These are phyloP conservation scores for Collariella sp. DNA, from an alignment of 495 filamentous ascomycete genomes.

Conservation along the genomic window DNA sequence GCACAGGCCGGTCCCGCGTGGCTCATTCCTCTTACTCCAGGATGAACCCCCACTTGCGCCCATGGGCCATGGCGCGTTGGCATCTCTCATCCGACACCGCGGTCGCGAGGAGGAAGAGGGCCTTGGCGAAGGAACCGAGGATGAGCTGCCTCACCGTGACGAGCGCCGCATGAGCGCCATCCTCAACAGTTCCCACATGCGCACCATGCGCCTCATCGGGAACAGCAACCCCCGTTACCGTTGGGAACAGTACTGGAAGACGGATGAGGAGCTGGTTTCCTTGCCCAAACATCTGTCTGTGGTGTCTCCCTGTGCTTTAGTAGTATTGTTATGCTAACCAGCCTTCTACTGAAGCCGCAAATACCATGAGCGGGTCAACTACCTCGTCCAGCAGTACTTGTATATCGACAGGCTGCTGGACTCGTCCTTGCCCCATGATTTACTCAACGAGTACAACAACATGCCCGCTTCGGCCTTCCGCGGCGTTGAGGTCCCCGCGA, in stretches of 20 bases:
- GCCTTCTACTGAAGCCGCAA: slow-evolving; percentile 42
- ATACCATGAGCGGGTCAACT: slow-evolving; percentile 81
- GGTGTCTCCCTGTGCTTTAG: not conserved
- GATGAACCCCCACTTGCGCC: slow-evolving; percentile 30
- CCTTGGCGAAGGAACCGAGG: slow-evolving; percentile 17
- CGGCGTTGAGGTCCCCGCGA: slow-evolving; percentile 45
- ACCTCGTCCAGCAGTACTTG: slow-evolving; percentile 74
- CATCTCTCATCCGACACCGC: slow-evolving; percentile 32
- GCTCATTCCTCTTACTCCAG: slow-evolving; percentile 28
- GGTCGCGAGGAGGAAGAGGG: slow-evolving; percentile 24
- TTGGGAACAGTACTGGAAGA: slow-evolving; percentile 70
- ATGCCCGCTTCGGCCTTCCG: slow-evolving; percentile 35
- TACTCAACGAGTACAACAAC: slow-evolving; percentile 77
- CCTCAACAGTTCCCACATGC: slow-evolving; percentile 60
- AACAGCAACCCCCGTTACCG: slow-evolving; percentile 65
- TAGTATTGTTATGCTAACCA: not conserved
- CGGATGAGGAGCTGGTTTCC: slow-evolving; percentile 50
- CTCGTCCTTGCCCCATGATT: slow-evolving; percentile 73
- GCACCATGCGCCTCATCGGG: slow-evolving; percentile 69
- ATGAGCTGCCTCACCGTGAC: slow-evolving; percentile 32
- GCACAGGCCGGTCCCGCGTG: slow-evolving; percentile 18
- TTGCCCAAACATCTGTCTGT: slow-evolving; percentile 58
- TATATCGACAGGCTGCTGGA: slow-evolving; percentile 89
- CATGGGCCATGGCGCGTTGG: slow-evolving; percentile 25
- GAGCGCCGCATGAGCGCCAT: slow-evolving; percentile 45